A percentile compares a stretch with the other conserved stretches of the same genome.
phyloP scores from a whole-genome alignment of 257 asterid genomes.

The Plectranthus barbatus region DNA sequence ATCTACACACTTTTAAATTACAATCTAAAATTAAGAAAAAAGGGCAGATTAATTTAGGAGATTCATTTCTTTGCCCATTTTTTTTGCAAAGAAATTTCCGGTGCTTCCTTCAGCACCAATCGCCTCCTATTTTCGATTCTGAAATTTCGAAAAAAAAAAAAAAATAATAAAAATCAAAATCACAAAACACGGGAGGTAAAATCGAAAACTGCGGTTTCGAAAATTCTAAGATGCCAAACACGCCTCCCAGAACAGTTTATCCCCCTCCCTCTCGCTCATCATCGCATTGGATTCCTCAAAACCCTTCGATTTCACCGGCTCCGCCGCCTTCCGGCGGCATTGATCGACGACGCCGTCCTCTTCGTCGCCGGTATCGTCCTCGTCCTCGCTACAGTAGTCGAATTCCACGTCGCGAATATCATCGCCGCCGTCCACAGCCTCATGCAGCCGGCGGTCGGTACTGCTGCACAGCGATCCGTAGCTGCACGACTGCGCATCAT shows the following conservation, averaged over 20 bases:
- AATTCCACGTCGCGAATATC: too few relatives aligned
- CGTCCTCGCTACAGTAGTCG: not conserved
- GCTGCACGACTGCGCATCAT: conserved; percentile 46
- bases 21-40: not conserved
- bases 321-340: conserved; percentile 18
- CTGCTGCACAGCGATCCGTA: not conserved
- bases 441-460: not conserved
- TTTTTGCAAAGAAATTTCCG: not conserved
- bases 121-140: not conserved
- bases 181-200: too few relatives aligned
- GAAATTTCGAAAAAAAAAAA: not conserved
- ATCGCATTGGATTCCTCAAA: conserved; percentile 23
- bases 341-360: conserved; percentile 61
- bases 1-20: not conserved
- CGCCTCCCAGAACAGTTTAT: conserved; percentile 62
- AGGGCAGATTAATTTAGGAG: not conserved
- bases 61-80: not conserved
- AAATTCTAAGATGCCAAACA: conserved; percentile 44
- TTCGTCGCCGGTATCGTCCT: conserved; percentile 19
- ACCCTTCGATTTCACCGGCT: conserved; percentile 13
- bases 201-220: not conserved
- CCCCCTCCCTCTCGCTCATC: conserved; percentile 36
- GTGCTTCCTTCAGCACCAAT: too few relatives aligned
- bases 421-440: not conserved
- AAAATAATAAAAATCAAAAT: too few relatives aligned